phyloP scores from a whole-genome alignment of 2,329 filamentous ascomycete species.

The Gnomoniopsis smithogilvyi region DNA sequence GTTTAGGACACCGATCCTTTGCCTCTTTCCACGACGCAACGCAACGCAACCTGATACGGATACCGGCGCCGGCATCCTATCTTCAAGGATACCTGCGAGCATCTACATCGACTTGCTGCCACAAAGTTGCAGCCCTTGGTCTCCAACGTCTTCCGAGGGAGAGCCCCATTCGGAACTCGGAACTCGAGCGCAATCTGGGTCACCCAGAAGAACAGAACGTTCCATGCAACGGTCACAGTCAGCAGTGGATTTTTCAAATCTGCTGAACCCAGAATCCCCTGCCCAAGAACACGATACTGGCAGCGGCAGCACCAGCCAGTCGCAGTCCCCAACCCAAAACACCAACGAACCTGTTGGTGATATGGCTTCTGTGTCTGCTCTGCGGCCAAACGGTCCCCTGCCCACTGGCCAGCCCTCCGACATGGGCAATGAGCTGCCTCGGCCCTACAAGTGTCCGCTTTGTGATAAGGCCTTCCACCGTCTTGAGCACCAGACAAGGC shows the following conservation, averaged over 20 bases:
- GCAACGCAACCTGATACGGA: no score
- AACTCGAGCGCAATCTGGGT: constrained; percentile 8
- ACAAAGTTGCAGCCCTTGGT: constrained; percentile 1
- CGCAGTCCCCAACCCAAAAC: constrained; percentile 27
- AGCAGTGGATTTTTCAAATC: constrained; percentile 71
- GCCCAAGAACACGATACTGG: constrained; percentile 21
- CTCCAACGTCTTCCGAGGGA: neutral
- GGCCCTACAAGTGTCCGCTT: constrained; percentile 96
- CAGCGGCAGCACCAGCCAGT: constrained; percentile 20
- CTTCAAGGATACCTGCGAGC: no score
- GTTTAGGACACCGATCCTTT: no score
- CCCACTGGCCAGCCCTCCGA: constrained; percentile 61
- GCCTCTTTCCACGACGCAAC: no score
- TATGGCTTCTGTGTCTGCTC: constrained; percentile 54
- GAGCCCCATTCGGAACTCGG: neutral
- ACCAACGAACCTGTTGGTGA: constrained; percentile 28
- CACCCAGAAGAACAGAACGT: constrained; percentile 29
- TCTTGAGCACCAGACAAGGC: constrained; percentile 84
- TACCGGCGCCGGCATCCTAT: no score
- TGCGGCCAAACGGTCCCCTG: constrained; percentile 61
- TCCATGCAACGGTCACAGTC: constrained; percentile 76
- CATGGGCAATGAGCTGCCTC: constrained; percentile 70
- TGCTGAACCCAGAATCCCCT: constrained; percentile 61
- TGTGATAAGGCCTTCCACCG: constrained; percentile 99
- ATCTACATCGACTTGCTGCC: neutral